Evolutionary conservation across 345 rosid species (phyloP).

Genomic region (Populus euphratica): DNA sequence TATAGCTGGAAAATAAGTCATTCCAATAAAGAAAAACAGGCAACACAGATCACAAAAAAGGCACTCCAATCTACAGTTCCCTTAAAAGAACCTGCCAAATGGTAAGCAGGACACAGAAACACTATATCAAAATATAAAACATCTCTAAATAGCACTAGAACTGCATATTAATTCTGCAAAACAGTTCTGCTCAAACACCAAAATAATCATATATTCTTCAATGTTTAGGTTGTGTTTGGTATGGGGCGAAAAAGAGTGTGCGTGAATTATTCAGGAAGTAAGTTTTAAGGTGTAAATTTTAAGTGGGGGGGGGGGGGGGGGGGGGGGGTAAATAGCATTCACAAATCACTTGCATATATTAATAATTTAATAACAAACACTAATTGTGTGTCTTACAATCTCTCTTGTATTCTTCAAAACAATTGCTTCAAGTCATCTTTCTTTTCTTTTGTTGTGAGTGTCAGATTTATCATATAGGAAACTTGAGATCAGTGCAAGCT

Average conservation of each 20-base stretch:
- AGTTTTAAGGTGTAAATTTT: neutral
- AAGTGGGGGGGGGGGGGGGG: neutral
- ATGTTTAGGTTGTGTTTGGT: neutral
- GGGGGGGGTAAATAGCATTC: too few relatives aligned
- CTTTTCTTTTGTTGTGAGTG: neutral
- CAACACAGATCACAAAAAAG: neutral
- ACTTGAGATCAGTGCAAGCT: neutral
- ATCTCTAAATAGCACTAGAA: neutral
- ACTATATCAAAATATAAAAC: neutral
- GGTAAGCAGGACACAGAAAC: neutral
- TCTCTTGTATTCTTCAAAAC: neutral
- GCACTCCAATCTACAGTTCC: neutral
- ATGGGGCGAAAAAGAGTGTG: neutral
- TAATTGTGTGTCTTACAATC: neutral
- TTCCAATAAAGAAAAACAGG: neutral
- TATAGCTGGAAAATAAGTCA: neutral
- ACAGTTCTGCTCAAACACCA: neutral
- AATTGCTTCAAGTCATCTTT: neutral
- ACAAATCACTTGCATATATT: neutral
- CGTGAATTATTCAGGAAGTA: neutral
- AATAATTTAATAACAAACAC: neutral
- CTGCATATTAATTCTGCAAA: neutral
- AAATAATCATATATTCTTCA: neutral
- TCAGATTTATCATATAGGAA: neutral
- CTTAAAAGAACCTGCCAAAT: neutral